A percentile compares a stretch with the other conserved stretches of the same genome.
These are phyloP conservation scores for Thielaviopsis populi DNA, from an alignment of 2,329 filamentous ascomycete genomes.

Conservation along the genomic window DNA sequence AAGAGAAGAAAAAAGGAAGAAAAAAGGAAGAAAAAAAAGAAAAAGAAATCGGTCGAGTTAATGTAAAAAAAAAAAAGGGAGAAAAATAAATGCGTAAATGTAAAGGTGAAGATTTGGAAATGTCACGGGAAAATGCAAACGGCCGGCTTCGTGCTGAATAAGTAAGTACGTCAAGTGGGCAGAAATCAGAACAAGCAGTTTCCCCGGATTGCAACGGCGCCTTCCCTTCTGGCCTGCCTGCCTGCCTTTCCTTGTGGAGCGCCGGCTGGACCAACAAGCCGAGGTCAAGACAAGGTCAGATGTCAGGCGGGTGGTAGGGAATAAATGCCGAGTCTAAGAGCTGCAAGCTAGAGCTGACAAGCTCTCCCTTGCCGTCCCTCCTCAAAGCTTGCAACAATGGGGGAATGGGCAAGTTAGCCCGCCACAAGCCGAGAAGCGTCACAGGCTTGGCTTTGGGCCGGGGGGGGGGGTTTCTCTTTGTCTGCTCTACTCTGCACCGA, in stretches of 20 bases:
- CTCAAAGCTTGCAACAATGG: neutral
- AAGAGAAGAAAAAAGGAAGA: neutral
- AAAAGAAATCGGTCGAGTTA: neutral
- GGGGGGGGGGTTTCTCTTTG: neutral
- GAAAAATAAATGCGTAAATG: neutral
- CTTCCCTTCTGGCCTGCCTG: neutral
- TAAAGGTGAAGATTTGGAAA: neutral
- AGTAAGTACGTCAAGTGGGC: neutral
- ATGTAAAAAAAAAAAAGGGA: neutral
- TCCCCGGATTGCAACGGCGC: constrained; percentile 4
- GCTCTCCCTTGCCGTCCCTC: too few species aligned
- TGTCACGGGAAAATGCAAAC: neutral
- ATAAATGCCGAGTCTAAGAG: constrained; percentile 1
- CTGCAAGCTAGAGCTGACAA: neutral
- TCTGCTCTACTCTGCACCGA: neutral
- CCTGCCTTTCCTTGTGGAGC: neutral
- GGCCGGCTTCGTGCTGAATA: neutral
- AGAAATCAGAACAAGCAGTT: neutral
- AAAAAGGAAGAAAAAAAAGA: neutral
- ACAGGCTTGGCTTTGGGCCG: neutral
- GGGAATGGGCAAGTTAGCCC: neutral
- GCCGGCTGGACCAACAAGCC: neutral
- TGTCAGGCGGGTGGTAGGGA: neutral
- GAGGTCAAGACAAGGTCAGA: constrained; percentile 4
- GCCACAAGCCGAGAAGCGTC: neutral